These are phyloP conservation scores for Sclerotinia nivalis DNA, from an alignment of 2,329 filamentous ascomycete species.

Conservation along the genomic window DNA sequence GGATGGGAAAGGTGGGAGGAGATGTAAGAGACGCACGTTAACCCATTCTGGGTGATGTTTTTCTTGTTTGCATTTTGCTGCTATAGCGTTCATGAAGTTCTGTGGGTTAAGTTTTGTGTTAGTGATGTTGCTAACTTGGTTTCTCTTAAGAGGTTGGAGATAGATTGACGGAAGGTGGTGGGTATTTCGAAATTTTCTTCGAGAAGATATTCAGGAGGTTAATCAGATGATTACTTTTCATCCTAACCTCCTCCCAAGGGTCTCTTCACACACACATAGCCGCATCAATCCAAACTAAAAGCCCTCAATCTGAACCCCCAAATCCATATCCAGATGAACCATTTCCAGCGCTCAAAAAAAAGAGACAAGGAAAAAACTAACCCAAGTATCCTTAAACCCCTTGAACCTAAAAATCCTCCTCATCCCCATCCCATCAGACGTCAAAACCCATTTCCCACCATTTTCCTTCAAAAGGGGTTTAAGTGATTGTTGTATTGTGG, in stretches of 20 bases:
- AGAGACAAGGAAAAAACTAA: conserved; percentile 42
- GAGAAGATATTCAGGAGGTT: background rate
- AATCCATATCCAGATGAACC: background rate
- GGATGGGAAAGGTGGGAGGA: background rate
- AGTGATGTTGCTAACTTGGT: background rate
- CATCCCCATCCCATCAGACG: conserved; percentile 53
- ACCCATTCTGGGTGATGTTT: conserved; percentile 78
- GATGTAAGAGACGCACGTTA: conserved; percentile 53
- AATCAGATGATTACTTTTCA: background rate
- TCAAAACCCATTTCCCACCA: conserved; percentile 52
- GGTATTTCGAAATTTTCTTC: background rate
- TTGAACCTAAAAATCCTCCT: conserved; percentile 64
- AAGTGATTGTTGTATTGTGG: background rate
- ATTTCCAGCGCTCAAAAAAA: background rate
- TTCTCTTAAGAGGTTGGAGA: background rate
- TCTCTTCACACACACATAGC: background rate
- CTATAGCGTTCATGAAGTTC: conserved; percentile 75
- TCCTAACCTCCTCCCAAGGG: background rate
- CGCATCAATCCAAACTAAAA: background rate
- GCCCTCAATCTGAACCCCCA: background rate
- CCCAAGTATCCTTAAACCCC: conserved; percentile 66
- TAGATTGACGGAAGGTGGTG: background rate
- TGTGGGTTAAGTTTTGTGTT: conserved; percentile 39
- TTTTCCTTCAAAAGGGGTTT: conserved; percentile 15
- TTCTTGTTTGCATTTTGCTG: conserved; percentile 64